phyloP scores from a whole-genome alignment of 2,329 filamentous ascomycete species.

The Chrysoporthe puriensis region DNA sequence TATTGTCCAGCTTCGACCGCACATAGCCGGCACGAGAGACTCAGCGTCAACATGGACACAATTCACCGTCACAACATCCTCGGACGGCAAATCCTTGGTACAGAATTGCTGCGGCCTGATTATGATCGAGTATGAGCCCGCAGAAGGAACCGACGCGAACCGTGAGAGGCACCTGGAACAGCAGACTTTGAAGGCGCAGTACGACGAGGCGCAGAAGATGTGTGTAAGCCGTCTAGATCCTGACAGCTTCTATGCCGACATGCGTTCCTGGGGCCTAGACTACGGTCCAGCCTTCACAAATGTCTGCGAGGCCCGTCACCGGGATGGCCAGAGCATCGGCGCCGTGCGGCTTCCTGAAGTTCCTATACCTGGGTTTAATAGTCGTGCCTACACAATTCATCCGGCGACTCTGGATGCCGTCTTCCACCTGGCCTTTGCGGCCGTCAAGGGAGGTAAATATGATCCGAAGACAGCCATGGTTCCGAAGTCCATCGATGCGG shows the following conservation, averaged over 20 bases:
- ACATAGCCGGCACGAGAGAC: constrained; percentile 7
- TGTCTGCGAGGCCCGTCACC: background rate
- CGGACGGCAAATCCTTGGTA: background rate
- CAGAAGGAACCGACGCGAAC: constrained; percentile 14
- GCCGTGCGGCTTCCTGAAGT: constrained; percentile 41
- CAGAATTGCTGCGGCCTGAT: constrained; percentile 20
- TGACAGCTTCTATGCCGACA: too few relatives aligned
- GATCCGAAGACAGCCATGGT: background rate
- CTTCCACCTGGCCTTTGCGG: constrained; percentile 44
- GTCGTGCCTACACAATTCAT: constrained; percentile 42
- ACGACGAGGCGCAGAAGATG: constrained; percentile 3
- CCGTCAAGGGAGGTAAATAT: background rate
- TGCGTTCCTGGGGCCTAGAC: background rate
- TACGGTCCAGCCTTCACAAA: constrained; percentile 13
- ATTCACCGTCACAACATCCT: constrained; percentile 14
- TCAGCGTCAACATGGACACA: constrained; percentile 16
- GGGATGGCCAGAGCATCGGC: too few relatives aligned
- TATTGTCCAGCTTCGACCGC: constrained; percentile 12
- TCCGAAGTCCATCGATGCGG: constrained; percentile 12
- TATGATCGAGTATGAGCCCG: constrained; percentile 14
- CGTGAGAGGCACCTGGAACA: constrained; percentile 5
- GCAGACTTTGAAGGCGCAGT: background rate
- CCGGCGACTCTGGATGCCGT: constrained; percentile 60
- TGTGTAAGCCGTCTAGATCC: too few relatives aligned
- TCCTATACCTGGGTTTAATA: too few relatives aligned